A percentile compares a stretch with the other conserved stretches of the same genome.
phyloP scores from a whole-genome alignment of 352 stramenopile species.

The Pythium sukuiense region DNA sequence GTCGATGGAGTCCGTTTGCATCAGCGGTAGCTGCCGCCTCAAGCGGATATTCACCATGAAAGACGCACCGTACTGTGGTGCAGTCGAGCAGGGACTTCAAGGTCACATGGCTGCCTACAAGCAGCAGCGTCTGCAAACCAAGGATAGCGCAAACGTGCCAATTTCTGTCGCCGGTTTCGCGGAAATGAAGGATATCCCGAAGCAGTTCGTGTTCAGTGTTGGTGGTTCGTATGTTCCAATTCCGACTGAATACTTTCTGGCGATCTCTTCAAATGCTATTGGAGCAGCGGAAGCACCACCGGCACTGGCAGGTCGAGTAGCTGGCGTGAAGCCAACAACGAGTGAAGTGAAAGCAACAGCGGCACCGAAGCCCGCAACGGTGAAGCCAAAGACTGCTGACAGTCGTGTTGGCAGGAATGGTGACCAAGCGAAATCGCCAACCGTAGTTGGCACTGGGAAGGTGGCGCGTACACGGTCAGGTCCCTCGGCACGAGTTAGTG shows the following conservation, averaged over 20 bases:
- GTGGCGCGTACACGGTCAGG: not conserved
- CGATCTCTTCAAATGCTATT: not conserved
- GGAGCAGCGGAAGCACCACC: not conserved
- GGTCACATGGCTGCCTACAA: slow-evolving; percentile 9
- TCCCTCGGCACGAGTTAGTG: not conserved
- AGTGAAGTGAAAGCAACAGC: not conserved
- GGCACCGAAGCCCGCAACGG: not conserved
- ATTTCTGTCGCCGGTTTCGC: slow-evolving; percentile 25
- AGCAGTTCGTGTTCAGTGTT: slow-evolving; percentile 60
- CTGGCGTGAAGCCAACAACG: not conserved
- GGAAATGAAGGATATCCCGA: slow-evolving; percentile 56
- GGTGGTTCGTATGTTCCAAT: slow-evolving; percentile 35
- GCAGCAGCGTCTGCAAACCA: slow-evolving; percentile 15
- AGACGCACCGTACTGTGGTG: slow-evolving; percentile 45
- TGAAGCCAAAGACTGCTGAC: not conserved
- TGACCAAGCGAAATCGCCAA: not conserved
- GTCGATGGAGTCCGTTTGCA: slow-evolving; percentile 75
- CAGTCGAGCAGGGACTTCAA: slow-evolving; percentile 3
- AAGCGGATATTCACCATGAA: slow-evolving; percentile 89
- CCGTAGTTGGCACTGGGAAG: not conserved
- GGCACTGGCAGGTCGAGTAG: not conserved
- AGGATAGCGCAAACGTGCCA: slow-evolving; percentile 13
- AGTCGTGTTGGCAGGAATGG: not conserved
- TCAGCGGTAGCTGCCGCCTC: slow-evolving; percentile 70
- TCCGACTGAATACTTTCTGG: slow-evolving; percentile 60